phyloP scores from a whole-genome alignment of 2,329 filamentous ascomycete genomes.

The Ophiostoma tasmaniense region DNA sequence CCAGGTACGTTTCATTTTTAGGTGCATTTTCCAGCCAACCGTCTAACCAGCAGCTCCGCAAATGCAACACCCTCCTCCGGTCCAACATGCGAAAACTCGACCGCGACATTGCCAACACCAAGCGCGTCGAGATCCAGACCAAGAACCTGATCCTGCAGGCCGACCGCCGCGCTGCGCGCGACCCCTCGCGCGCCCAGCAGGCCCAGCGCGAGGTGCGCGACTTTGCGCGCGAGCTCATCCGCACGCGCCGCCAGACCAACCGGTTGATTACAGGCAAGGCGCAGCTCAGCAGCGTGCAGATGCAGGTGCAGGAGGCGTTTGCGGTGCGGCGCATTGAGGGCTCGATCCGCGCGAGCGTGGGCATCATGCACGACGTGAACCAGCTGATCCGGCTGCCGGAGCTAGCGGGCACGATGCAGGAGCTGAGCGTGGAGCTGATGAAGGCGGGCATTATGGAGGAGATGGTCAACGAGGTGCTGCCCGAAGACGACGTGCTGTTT shows the following conservation, averaged over 20 bases:
- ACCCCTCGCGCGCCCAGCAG: slow-evolving; percentile 69
- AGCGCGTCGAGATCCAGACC: slow-evolving; percentile 72
- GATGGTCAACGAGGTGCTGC: slow-evolving; percentile 82
- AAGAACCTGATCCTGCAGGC: slow-evolving; percentile 77
- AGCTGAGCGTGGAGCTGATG: slow-evolving; percentile 77
- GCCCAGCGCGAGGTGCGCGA: slow-evolving; percentile 75
- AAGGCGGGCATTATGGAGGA: slow-evolving; percentile 97
- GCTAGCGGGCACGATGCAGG: slow-evolving; percentile 79
- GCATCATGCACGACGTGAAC: slow-evolving; percentile 97
- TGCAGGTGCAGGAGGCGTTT: slow-evolving; percentile 97
- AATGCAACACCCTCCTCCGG: slow-evolving; percentile 87
- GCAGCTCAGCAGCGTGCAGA: slow-evolving; percentile 83
- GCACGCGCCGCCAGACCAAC: slow-evolving; percentile 64
- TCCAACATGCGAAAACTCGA: slow-evolving; percentile 89
- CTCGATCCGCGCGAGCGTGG: slow-evolving; percentile 73
- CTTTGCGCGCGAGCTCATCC: slow-evolving; percentile 81
- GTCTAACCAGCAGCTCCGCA: slow-evolving; percentile 59
- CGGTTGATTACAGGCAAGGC: slow-evolving; percentile 81
- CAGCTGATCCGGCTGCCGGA: slow-evolving; percentile 74
- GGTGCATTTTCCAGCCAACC: too few species aligned
- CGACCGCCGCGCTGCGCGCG: slow-evolving; percentile 70
- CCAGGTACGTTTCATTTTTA: slow-evolving; percentile 56
- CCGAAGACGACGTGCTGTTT: slow-evolving; percentile 57
- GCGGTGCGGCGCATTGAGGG: slow-evolving; percentile 93
- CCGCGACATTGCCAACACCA: slow-evolving; percentile 76